Conservation (phyloP, 352 stramenopile genomes). For the Globisporangium cylindrosporum region DNA sequence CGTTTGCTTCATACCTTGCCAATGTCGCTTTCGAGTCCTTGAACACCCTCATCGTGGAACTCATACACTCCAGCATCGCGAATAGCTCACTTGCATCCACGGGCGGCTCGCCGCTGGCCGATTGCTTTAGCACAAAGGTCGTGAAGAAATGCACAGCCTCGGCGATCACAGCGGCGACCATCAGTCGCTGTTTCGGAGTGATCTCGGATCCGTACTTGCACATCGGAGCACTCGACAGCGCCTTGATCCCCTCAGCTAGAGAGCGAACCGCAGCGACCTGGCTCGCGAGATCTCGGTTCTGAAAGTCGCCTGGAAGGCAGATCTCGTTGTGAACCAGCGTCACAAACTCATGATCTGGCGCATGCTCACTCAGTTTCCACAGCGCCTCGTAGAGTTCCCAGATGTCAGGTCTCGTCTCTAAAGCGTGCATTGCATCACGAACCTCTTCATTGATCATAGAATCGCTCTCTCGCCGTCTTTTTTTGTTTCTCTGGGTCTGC, state of each 20-base stretch:
- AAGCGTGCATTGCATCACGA: background rate
- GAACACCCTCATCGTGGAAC: background rate
- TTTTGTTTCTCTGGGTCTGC: background rate
- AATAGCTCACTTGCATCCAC: background rate
- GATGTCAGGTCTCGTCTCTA: background rate
- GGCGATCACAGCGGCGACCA: background rate
- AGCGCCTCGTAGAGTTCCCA: background rate
- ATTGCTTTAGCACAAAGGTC: background rate
- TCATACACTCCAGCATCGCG: background rate
- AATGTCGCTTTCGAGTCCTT: background rate
- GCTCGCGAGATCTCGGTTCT: background rate
- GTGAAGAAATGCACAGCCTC: conserved; percentile 1
- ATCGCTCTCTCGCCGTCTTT: background rate
- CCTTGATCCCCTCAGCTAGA: background rate
- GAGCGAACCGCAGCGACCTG: background rate
- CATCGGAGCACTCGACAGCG: conserved; percentile 1
- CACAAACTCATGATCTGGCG: background rate
- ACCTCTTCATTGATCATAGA: background rate
- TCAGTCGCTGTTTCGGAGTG: background rate
- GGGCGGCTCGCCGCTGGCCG: background rate
- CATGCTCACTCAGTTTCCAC: background rate
- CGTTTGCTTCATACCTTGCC: background rate
- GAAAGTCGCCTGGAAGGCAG: background rate
- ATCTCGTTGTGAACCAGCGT: background rate
- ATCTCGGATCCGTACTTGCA: background rate